Base-by-base conservation (phyloP, 805 yeast genomes). In the Pichia gijzeniarum region DNA sequence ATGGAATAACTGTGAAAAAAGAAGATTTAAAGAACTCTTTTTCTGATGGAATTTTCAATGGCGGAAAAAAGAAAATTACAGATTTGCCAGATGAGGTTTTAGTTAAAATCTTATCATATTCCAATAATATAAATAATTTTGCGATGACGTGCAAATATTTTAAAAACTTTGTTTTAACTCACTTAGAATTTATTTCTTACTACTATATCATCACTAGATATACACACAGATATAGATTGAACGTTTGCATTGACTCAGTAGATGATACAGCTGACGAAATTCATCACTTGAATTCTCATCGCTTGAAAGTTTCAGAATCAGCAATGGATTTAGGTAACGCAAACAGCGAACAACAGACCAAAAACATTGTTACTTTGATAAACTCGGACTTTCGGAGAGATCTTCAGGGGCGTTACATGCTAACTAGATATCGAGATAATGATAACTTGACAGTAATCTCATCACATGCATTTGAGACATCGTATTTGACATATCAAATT, bases 41-140 rank as follows among this genome's bases (percentile, higher is more conserved):
- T 14, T 33, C 19, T 17, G 17, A 16, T 17, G 2, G 1, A 2
- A 14, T 22, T 5, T 5, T 25, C 10, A 41, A 41, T 5, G 13
- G n/a, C 3, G 21, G 35, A 30, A 28, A 22, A n/a, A 33, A 25
- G 6, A 38, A 19, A 8, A n/a, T 41, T 4, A 34, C 20, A 4
- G 41, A 46, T 21, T 40, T 53, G 12, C 55, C 55, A 7, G 44
- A 47, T 9, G 55, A 53, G 18, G 37, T 53, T 8, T 35, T 51
- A 5, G 41, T 53, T 8, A 43, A 47, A 17, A 45, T 53, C 14
- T 13, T 53, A 12, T 43, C 56, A 6, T 38, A 43, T 14, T 48
- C 49, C 5, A 21, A 38, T 8, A 49, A 53, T 20, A 42, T 52
- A 10, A 17, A 35, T 5, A 40, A 40, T 32, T 20, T 53, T 9